Evolutionary conservation across 495 filamentous ascomycete species (phyloP).

Genomic region (Friedmanniomyces simplex): DNA sequence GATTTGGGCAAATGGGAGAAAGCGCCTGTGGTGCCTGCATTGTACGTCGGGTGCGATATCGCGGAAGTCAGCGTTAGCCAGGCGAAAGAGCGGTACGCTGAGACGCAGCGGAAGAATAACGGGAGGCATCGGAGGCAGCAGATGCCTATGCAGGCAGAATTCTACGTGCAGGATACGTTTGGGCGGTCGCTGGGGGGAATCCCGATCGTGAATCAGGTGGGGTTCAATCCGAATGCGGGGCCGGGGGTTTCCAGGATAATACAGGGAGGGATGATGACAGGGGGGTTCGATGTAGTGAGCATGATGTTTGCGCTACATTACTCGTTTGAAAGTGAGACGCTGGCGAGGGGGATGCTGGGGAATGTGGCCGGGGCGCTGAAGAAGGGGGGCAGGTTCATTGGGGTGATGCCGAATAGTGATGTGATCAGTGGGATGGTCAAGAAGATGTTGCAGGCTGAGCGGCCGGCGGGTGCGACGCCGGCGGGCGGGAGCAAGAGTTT

Average conservation of each 20-base stretch:
- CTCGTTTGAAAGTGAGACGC: slow-evolving; percentile 80
- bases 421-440: slow-evolving; percentile 58
- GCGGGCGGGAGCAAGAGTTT: slow-evolving; percentile 25
- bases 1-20: slow-evolving; percentile 93
- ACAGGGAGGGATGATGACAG: slow-evolving; percentile 41
- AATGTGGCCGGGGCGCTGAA: slow-evolving; percentile 84
- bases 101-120: slow-evolving; percentile 41
- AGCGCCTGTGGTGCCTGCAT: slow-evolving; percentile 68
- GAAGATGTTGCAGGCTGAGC: slow-evolving; percentile 25
- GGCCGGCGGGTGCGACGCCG: slow-evolving; percentile 20
- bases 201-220: slow-evolving; percentile 67
- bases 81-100: slow-evolving; percentile 68
- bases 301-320: slow-evolving; percentile 99
- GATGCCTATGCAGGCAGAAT: slow-evolving; percentile 74
- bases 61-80: slow-evolving; percentile 87
- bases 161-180: slow-evolving; percentile 83
- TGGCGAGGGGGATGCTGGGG: slow-evolving; percentile 80
- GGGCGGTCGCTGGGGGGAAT: slow-evolving; percentile 68
- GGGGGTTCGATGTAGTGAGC: slow-evolving; percentile 85
- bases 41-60: slow-evolving; percentile 89
- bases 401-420: slow-evolving; percentile 88
- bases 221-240: slow-evolving; percentile 60
- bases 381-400: slow-evolving; percentile 88
- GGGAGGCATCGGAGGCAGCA: slow-evolving; percentile 36
- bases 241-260: slow-evolving; percentile 46